phyloP scores from a whole-genome alignment of 139 green algal species.

The Micractinium sp. region DNA sequence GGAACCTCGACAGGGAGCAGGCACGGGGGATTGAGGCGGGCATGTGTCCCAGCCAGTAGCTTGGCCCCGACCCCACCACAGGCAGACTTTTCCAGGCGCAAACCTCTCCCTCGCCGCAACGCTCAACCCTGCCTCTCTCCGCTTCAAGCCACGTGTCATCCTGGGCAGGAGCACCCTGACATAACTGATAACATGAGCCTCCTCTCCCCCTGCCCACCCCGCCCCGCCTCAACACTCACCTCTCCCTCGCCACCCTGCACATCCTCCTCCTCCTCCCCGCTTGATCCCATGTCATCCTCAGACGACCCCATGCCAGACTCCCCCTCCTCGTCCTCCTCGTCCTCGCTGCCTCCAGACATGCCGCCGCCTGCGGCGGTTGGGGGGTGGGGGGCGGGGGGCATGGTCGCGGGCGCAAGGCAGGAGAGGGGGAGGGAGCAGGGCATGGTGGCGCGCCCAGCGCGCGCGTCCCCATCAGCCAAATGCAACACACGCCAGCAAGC shows the following conservation, averaged over 20 bases:
- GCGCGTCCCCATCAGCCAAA: too few relatives aligned
- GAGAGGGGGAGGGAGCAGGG: background rate
- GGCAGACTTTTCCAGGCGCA: too few relatives aligned
- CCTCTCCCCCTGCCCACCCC: background rate
- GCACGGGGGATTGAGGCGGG: too few relatives aligned
- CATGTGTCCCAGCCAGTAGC: too few relatives aligned
- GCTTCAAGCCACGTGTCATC: too few relatives aligned
- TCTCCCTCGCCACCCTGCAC: constrained; percentile 36
- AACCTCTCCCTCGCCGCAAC: too few relatives aligned
- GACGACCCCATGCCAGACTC: background rate
- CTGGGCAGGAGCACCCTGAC: background rate
- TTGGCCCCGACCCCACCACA: too few relatives aligned
- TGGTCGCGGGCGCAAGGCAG: background rate
- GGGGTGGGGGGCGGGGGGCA: background rate
- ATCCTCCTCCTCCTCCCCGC: constrained; percentile 37
- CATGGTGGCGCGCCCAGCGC: too few relatives aligned
- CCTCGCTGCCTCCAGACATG: constrained; percentile 36
- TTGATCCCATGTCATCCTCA: background rate
- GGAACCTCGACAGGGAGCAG: too few relatives aligned
- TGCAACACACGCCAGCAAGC: background rate
- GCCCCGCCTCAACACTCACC: background rate
- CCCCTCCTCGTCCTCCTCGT: constrained; percentile 37
- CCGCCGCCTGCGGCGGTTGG: background rate
- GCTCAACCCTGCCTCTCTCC: too few relatives aligned
- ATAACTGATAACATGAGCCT: too few relatives aligned